Percentiles rank a stretch among this genome's conserved stretches.
These are phyloP conservation scores for Saposhnikovia divaricata DNA, from an alignment of 129 eudicot species.

Conservation along the genomic window DNA sequence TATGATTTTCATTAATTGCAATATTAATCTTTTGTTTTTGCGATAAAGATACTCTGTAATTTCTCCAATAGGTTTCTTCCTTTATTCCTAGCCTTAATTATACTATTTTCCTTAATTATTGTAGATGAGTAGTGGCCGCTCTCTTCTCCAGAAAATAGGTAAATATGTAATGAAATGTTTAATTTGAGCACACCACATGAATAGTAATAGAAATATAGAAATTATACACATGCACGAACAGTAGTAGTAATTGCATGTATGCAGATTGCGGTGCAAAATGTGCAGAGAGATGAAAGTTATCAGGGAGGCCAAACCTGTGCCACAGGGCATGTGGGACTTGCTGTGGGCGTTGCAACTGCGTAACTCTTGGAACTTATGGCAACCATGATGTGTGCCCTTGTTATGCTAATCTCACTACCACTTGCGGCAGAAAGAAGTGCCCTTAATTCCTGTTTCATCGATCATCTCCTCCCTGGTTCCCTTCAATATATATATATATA, in stretches of 20 bases:
- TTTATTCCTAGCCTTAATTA: not conserved
- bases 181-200: not conserved
- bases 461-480: not conserved
- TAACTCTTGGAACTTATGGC: constrained; percentile 39
- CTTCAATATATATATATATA: not conserved
- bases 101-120: not conserved
- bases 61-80: not conserved
- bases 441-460: constrained; percentile 11
- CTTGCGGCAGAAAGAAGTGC: constrained; percentile 33
- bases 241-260: not conserved
- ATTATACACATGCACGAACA: not conserved
- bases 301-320: constrained; percentile 10
- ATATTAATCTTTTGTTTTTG: not conserved
- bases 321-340: constrained; percentile 13
- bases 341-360: constrained; percentile 29
- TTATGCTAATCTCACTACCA: constrained; percentile 33
- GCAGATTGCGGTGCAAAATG: constrained; percentile 15
- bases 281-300: constrained; percentile 9
- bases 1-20: not conserved
- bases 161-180: not conserved
- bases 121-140: not conserved
- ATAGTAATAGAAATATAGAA: no score
- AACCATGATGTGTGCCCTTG: constrained; percentile 34
- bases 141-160: constrained; percentile 1
- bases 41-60: not conserved